phyloP scores from a whole-genome alignment of 352 stramenopile species.

The Phytophthora hybrid region DNA sequence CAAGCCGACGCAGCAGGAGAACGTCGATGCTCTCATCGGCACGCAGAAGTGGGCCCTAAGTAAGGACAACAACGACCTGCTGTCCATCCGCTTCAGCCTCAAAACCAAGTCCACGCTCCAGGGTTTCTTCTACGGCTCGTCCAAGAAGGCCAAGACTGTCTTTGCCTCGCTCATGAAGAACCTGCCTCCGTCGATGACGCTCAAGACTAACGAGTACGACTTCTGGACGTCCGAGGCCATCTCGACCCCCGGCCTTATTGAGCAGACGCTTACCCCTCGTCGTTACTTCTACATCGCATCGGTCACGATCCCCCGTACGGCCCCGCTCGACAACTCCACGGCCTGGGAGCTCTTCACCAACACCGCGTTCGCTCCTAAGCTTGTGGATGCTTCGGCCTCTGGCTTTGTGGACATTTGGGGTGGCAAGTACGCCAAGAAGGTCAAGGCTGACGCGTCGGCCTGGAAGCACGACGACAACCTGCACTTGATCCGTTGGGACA shows the following conservation, averaged over 20 bases:
- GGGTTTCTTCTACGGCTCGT: slow-evolving; percentile 32
- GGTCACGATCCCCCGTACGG: slow-evolving; percentile 32
- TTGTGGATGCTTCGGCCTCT: slow-evolving; percentile 25
- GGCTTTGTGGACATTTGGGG: slow-evolving; percentile 16
- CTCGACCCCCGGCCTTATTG: slow-evolving; percentile 27
- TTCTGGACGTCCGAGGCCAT: slow-evolving; percentile 31
- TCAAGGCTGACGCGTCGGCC: slow-evolving; percentile 25
- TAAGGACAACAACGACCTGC: slow-evolving; percentile 35
- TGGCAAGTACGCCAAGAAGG: slow-evolving; percentile 18
- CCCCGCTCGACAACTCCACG: slow-evolving; percentile 26
- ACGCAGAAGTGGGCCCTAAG: slow-evolving; percentile 35
- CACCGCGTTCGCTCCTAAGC: slow-evolving; percentile 28
- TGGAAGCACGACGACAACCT: slow-evolving; percentile 40
- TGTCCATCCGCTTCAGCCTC: slow-evolving; percentile 33
- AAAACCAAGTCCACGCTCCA: slow-evolving; percentile 26
- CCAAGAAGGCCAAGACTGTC: slow-evolving; percentile 8
- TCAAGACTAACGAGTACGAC: slow-evolving; percentile 24
- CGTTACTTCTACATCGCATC: slow-evolving; percentile 42
- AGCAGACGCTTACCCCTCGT: slow-evolving; percentile 26
- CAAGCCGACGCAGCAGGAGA: slow-evolving; percentile 35
- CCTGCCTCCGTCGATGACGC: slow-evolving; percentile 26
- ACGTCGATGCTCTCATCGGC: slow-evolving; percentile 32
- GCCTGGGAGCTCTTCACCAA: slow-evolving; percentile 27
- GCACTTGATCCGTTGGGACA: slow-evolving; percentile 39
- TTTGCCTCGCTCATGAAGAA: slow-evolving; percentile 31